Evolutionary conservation across 495 filamentous ascomycete species (phyloP).

Genomic region (Thermochaetoides thermophila): DNA sequence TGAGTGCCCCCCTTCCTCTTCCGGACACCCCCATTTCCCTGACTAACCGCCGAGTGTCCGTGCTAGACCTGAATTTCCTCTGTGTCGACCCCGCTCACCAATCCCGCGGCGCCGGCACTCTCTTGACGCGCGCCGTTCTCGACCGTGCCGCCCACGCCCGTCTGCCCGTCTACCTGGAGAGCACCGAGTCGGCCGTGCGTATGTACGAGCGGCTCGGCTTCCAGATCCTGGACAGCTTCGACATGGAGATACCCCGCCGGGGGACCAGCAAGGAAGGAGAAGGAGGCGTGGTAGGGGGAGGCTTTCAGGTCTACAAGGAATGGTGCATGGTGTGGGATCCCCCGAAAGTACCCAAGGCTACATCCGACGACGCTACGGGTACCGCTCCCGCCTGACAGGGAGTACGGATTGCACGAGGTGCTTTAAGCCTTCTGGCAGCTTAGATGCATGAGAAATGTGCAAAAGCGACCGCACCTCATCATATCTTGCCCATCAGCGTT

Average conservation of each 20-base stretch:
- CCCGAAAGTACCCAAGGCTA: too few species aligned
- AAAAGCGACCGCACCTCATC: too few species aligned
- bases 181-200: constrained; percentile 22
- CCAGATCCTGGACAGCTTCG: constrained; percentile 13
- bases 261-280: background rate
- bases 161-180: constrained; percentile 30
- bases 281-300: background rate
- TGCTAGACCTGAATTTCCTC: constrained; percentile 23
- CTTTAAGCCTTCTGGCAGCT: too few species aligned
- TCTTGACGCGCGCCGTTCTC: constrained; percentile 23
- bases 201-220: constrained; percentile 32
- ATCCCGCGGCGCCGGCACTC: constrained; percentile 25
- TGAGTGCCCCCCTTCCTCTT: constrained; percentile 8
- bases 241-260: constrained; percentile 15
- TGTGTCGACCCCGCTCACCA: constrained; percentile 28
- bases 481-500: too few species aligned
- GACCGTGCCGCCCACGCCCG: constrained; percentile 20
- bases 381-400: too few species aligned
- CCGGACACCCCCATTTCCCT: background rate
- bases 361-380: too few species aligned
- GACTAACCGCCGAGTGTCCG: background rate
- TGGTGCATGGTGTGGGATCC: constrained; percentile 19
- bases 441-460: too few species aligned
- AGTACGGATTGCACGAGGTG: too few species aligned
- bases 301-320: constrained; percentile 15